Evolutionary conservation across 2,329 filamentous ascomycete species (phyloP).

Genomic region (Fusarium albidum): DNA sequence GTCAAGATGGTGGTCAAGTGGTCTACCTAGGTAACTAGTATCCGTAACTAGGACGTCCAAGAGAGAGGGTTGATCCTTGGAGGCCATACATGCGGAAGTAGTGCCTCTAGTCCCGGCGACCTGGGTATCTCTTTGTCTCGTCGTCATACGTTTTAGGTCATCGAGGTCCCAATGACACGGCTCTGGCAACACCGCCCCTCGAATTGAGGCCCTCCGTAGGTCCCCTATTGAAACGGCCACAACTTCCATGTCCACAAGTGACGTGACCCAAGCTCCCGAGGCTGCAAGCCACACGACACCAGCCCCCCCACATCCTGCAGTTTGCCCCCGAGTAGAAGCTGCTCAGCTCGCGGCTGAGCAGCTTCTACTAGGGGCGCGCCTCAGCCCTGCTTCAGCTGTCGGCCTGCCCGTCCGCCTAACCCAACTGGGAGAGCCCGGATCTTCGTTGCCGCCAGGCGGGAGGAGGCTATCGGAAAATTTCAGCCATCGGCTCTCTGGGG

Average conservation of each 20-base stretch:
- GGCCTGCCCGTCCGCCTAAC: slow-evolving; percentile 39
- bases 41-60: no score
- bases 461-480: slow-evolving; percentile 35
- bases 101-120: slow-evolving; percentile 5
- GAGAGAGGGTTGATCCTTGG: no score
- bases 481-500: slow-evolving; percentile 19
- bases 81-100: not conserved
- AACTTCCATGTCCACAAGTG: not conserved
- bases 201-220: slow-evolving; percentile 12
- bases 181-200: not conserved
- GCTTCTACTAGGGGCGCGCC: no score
- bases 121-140: slow-evolving; percentile 7
- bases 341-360: slow-evolving; percentile 26
- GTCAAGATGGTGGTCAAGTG: no score
- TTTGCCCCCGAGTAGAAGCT: no score
- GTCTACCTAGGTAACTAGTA: not conserved
- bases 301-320: not conserved
- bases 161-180: slow-evolving; percentile 8
- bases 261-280: slow-evolving; percentile 34
- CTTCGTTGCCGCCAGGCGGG: slow-evolving; percentile 28
- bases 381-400: slow-evolving; percentile 37
- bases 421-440: slow-evolving; percentile 32
- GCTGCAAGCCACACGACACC: not conserved
- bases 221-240: not conserved
- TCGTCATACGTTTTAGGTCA: not conserved